A percentile compares a stretch with the other conserved stretches of the same genome.
These are phyloP conservation scores for Tagetes erecta DNA, from an alignment of 129 eudicot species.

Conservation along the genomic window DNA sequence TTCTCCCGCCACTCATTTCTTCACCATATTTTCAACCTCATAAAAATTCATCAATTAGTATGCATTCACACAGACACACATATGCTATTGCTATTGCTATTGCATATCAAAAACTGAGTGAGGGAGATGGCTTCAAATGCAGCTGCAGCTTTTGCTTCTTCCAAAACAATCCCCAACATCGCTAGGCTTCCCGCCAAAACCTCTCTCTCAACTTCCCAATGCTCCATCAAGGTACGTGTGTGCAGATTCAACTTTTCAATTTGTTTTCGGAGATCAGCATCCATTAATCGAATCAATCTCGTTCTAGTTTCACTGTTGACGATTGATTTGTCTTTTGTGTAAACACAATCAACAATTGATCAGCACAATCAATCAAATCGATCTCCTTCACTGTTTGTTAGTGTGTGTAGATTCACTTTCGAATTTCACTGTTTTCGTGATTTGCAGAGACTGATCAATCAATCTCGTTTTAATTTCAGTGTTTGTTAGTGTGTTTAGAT, in stretches of 20 bases:
- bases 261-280: not conserved
- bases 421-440: conserved; percentile 10
- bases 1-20: conserved; percentile 73
- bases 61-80: conserved; percentile 13
- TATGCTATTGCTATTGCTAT: not conserved
- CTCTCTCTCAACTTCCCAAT: conserved; percentile 60
- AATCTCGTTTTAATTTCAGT: not conserved
- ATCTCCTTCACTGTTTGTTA: not conserved
- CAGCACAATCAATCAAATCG: not conserved
- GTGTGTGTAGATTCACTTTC: not conserved
- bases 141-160: conserved; percentile 96
- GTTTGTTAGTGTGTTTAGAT: not conserved
- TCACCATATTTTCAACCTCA: conserved; percentile 58
- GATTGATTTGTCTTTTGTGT: not conserved
- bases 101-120: not conserved
- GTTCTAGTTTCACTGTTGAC: not conserved
- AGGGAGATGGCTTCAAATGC: conserved; percentile 73
- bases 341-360: too few species aligned
- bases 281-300: not conserved
- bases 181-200: conserved; percentile 66
- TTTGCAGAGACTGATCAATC: not conserved
- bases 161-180: conserved; percentile 76
- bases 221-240: conserved; percentile 62
- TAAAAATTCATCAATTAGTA: not conserved
- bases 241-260: not conserved